phyloP scores from a whole-genome alignment of 768 basidiomycete species.

The Kwoniella sp. region DNA sequence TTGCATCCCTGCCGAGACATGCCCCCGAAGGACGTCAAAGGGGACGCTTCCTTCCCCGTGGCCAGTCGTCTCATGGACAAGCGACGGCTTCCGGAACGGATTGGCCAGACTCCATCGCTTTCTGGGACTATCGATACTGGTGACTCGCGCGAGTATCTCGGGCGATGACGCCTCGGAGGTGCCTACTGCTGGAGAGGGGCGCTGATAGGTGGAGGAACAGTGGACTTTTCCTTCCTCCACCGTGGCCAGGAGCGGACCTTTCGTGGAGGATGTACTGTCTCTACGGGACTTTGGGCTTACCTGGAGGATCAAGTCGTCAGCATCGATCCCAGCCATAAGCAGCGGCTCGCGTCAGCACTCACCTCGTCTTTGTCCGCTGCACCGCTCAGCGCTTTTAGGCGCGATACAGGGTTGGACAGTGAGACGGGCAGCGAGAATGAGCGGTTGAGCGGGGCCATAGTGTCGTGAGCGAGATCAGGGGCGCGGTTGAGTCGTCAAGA shows the following conservation, averaged over 20 bases:
- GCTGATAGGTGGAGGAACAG: slow-evolving; percentile 3
- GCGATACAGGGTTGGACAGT: slow-evolving; percentile 39
- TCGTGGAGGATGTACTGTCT: background rate
- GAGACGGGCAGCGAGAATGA: slow-evolving; percentile 48
- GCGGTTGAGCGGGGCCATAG: slow-evolving; percentile 46
- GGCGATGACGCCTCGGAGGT: too few species aligned
- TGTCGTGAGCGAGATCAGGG: background rate
- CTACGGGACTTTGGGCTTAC: slow-evolving; percentile 26
- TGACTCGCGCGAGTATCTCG: too few species aligned
- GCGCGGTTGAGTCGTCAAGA: background rate
- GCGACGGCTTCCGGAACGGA: background rate
- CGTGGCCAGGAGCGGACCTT: slow-evolving; percentile 4
- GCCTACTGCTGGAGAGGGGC: slow-evolving; percentile 9
- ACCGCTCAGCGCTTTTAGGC: slow-evolving; percentile 44
- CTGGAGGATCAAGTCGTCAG: slow-evolving; percentile 3
- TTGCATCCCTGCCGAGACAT: too few species aligned
- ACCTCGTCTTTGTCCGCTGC: slow-evolving; percentile 47
- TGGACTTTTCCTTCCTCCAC: slow-evolving; percentile 9
- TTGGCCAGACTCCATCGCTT: slow-evolving; percentile 1
- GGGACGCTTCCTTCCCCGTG: too few species aligned
- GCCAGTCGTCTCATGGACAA: too few species aligned
- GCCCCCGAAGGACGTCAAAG: too few species aligned
- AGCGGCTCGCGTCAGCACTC: slow-evolving; percentile 10
- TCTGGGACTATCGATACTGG: background rate
- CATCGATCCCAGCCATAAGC: background rate